Conservation (phyloP, 2,329 filamentous ascomycete species). For the Sordariomycetes sp. region DNA sequence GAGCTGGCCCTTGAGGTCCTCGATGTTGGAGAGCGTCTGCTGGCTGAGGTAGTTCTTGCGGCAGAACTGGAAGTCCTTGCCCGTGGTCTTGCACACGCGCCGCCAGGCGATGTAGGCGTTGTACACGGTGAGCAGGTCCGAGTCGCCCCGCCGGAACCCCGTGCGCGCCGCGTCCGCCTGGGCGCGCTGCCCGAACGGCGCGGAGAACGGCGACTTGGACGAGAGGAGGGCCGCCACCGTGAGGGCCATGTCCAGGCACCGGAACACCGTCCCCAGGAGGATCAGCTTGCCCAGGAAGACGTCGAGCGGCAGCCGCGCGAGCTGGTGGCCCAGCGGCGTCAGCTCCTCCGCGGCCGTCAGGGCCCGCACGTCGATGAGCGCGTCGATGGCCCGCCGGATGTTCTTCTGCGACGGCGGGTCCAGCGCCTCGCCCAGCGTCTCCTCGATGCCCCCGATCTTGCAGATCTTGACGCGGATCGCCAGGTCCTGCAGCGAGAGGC, state of each 20-base stretch:
- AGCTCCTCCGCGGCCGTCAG: slow-evolving; percentile 73
- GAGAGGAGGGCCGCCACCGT: slow-evolving; percentile 90
- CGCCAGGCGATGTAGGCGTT: slow-evolving; percentile 91
- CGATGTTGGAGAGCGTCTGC: slow-evolving; percentile 84
- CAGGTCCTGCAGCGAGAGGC: slow-evolving; percentile 85
- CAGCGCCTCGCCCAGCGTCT: slow-evolving; percentile 76
- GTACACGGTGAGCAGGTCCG: slow-evolving; percentile 84
- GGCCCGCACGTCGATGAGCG: slow-evolving; percentile 85
- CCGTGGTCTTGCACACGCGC: slow-evolving; percentile 57
- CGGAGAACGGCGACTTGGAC: slow-evolving; percentile 87
- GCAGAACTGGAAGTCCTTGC: slow-evolving; percentile 80
- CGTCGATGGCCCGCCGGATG: slow-evolving; percentile 84
- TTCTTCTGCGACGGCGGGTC: slow-evolving; percentile 89
- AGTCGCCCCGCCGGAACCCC: slow-evolving; percentile 76
- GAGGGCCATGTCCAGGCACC: slow-evolving; percentile 81
- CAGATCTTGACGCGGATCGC: slow-evolving; percentile 97
- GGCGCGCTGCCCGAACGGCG: slow-evolving; percentile 70
- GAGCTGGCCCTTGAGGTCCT: slow-evolving; percentile 90
- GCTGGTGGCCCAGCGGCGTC: slow-evolving; percentile 74
- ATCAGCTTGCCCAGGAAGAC: slow-evolving; percentile 93
- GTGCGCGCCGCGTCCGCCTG: slow-evolving; percentile 73
- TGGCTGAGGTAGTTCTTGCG: slow-evolving; percentile 86
- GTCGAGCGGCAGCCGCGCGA: slow-evolving; percentile 82
- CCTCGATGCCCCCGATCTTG: slow-evolving; percentile 86
- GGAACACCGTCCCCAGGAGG: slow-evolving; percentile 75